A percentile compares a stretch with the other conserved stretches of the same genome.
Evolutionary conservation across 2,329 filamentous ascomycete genomes (phyloP).

Genomic region (Cordyceps fumosorosea): DNA sequence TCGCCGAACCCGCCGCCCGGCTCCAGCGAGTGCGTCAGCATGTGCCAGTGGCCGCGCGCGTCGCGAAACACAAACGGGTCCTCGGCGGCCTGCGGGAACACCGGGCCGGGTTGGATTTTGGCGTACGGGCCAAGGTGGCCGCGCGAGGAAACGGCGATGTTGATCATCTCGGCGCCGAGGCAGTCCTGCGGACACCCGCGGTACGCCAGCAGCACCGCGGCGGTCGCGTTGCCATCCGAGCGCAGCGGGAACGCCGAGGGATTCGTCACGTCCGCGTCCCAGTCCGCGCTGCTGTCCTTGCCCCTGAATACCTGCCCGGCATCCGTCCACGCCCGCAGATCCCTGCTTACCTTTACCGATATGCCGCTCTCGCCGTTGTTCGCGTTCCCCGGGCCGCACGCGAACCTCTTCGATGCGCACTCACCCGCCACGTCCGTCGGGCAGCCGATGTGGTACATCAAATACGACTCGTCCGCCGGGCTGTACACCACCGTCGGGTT

Average conservation of each 20-base stretch:
- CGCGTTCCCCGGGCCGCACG: constrained; percentile 17
- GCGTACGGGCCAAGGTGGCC: constrained; percentile 16
- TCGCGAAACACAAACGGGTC: constrained; percentile 29
- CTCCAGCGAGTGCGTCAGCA: constrained; percentile 27
- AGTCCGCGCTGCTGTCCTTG: constrained; percentile 11
- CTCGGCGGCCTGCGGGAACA: constrained; percentile 19
- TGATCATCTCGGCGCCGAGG: constrained; percentile 16
- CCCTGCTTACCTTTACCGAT: constrained; percentile 21
- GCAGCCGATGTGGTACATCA: constrained; percentile 40
- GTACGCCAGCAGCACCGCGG: constrained; percentile 19
- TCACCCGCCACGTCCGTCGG: constrained; percentile 11
- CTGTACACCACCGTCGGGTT: constrained; percentile 40
- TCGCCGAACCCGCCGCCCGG: constrained; percentile 20
- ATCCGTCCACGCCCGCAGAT: constrained; percentile 16
- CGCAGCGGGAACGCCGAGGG: constrained; percentile 34
- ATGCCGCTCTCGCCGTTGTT: constrained; percentile 22
- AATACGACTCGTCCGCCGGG: constrained; percentile 34
- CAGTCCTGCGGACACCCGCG: constrained; percentile 18
- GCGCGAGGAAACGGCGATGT: constrained; percentile 15
- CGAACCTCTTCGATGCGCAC: constrained; percentile 15
- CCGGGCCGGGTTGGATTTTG: constrained; percentile 16
- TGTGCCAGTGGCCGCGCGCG: constrained; percentile 27
- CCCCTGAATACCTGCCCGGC: constrained; percentile 17
- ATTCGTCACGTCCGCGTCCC: constrained; percentile 31
- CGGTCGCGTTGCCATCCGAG: background rate